Evolutionary conservation across 371 early-diverging fungal species (phyloP).

Genomic region (Circinella umbellata): DNA sequence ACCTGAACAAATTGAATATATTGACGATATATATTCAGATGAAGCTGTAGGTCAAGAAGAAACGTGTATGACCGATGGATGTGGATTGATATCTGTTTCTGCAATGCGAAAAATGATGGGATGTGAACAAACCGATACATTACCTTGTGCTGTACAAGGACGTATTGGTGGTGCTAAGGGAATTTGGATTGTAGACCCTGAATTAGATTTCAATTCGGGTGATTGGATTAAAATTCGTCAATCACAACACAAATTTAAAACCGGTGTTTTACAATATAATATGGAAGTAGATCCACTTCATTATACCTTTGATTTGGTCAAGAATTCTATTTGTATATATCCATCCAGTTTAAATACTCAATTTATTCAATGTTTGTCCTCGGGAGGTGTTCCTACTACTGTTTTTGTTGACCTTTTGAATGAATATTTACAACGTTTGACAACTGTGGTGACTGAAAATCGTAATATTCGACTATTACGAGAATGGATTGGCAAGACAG

Average conservation of each 20-base stretch:
- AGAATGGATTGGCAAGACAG: constrained; percentile 40
- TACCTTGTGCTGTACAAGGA: constrained; percentile 55
- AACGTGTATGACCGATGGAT: constrained; percentile 56
- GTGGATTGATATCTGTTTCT: constrained; percentile 49
- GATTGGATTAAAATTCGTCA: constrained; percentile 46
- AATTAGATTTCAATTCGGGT: constrained; percentile 33
- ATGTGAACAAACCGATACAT: constrained; percentile 31
- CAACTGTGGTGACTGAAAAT: constrained; percentile 34
- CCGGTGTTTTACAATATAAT: constrained; percentile 34
- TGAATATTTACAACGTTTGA: constrained; percentile 40
- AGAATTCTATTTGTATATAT: constrained; percentile 39
- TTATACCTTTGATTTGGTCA: constrained; percentile 51
- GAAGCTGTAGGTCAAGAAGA: constrained; percentile 16
- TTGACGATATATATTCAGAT: constrained; percentile 37
- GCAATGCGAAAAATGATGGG: constrained; percentile 53
- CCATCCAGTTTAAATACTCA: constrained; percentile 51
- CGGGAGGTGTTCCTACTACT: constrained; percentile 42
- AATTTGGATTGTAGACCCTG: constrained; percentile 48
- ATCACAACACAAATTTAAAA: constrained; percentile 52
- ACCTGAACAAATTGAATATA: constrained; percentile 34
- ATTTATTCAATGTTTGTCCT: constrained; percentile 48
- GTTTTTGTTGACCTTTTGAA: constrained; percentile 45
- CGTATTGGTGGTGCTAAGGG: constrained; percentile 60
- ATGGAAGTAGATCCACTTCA: constrained; percentile 36
- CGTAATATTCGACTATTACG: constrained; percentile 34